Base-by-base conservation (phyloP, 768 basidiomycete genomes). In the Pseudohyphozyma bogoriensis region DNA sequence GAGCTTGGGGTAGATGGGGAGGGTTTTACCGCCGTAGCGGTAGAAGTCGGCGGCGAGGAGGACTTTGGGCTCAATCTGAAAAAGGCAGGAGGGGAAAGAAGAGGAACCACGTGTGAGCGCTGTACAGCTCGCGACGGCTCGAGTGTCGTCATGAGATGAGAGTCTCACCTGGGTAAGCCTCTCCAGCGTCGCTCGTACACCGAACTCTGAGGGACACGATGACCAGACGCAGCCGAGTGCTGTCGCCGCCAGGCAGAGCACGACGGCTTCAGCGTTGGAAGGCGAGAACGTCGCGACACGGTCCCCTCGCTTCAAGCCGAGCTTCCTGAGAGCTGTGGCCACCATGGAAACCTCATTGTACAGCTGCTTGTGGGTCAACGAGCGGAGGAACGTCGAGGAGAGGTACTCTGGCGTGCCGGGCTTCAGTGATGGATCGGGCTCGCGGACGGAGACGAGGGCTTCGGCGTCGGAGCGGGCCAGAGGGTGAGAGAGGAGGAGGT, bases 171-270 rank as follows among this genome's bases (percentile, higher is more conserved):
- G 87, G 69, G 86, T 83, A 62, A 89, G 82, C 79, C 87, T 79
- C 74, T 89, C 86, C 45, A 84, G 74, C 3, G 86, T 85, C 13
- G 87, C 87, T 62, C 82, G 79, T 24, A 84, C 76, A n/a, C 84
- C 87, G 73, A 89, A 88, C 73, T 89, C 87, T 20, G 86, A 82
- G 22, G 86, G 85, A 18, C 85, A 85, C 68, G 82, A 83, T 46
- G 86, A 85, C 84, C 86, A 89, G 45, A 89, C 85, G n/a, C 79
- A 85, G 68, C 79, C 86, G 56, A 50, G 26, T 16, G 59, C 55
- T 52, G 59, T 55, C 1, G 58, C 56, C 20, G 60, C 56, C 36
- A 68, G 59, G 29, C 59, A 67, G 39, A 54, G 51, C 32, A 58
- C 20, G 51, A 63, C 54, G 77, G 83, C 72, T 69, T 85, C 85